phyloP scores from a whole-genome alignment of 1,139 yeast species.

The Diutina neorugosa region DNA sequence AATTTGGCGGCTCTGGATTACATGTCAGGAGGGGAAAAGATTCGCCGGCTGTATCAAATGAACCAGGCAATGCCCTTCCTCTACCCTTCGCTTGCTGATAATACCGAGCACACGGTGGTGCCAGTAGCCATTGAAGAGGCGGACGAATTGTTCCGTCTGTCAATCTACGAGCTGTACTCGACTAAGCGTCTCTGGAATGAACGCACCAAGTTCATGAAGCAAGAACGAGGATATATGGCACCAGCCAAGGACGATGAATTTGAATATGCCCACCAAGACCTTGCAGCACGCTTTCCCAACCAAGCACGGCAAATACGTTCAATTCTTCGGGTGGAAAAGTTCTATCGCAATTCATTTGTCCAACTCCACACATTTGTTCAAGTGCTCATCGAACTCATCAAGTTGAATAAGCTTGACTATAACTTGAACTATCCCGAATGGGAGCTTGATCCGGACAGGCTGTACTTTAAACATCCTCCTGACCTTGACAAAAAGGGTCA shows the following conservation, averaged over 20 bases:
- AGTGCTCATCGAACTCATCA: constrained; percentile 51
- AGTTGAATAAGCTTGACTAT: constrained; percentile 30
- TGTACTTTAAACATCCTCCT: constrained; percentile 12
- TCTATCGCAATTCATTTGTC: constrained; percentile 42
- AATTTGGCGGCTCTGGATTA: constrained; percentile 50
- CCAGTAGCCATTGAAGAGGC: constrained; percentile 82
- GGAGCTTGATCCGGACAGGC: constrained; percentile 26
- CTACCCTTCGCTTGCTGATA: constrained; percentile 36
- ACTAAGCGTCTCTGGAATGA: constrained; percentile 63
- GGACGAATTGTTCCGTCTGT: constrained; percentile 39
- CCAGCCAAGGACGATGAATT: constrained; percentile 9
- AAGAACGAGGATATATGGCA: constrained; percentile 56
- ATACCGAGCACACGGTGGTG: constrained; percentile 14
- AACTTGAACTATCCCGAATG: constrained; percentile 25
- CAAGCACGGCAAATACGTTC: constrained; percentile 19
- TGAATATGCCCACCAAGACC: constrained; percentile 9
- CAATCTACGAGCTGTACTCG: constrained; percentile 55
- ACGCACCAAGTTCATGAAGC: constrained; percentile 54
- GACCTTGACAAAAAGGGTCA: constrained; percentile 5
- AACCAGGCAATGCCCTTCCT: constrained; percentile 73
- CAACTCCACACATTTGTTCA: constrained; percentile 50
- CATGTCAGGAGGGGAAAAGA: constrained; percentile 50
- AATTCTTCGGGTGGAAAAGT: constrained; percentile 45
- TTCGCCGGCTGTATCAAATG: constrained; percentile 63
- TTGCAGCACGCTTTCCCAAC: neutral